Evolutionary conservation across 495 filamentous ascomycete genomes (phyloP), one percentile per base, ranked within the genome.

Genomic region (Annulohypoxylon stygium): DNA sequence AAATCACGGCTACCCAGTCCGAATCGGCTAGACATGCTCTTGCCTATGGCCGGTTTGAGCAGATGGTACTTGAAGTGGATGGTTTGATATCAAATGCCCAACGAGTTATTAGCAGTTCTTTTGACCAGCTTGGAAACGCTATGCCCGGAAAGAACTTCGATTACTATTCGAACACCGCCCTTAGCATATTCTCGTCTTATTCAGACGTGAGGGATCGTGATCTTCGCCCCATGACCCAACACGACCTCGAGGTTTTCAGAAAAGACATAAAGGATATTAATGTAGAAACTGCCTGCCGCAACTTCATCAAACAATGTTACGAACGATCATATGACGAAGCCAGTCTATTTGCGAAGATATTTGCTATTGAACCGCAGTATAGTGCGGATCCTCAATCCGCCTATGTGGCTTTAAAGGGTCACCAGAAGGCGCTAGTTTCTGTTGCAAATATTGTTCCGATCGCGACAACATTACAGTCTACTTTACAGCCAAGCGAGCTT

Each of bases 81-180:
- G 80, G 81, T 1, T 65, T 86, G 39, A 79, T 85, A 11, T 78
- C 81, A 1, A 86, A 86, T 72, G 67, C 83, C 26, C 85, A 85
- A 50, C 75, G 70, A n/a, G 80, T 83, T 25, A 73, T 83, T 12
- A 76, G 76, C 39, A 83, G 90, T 87, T 84, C 86, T 86, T 74
- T 92, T 89, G 80, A 91, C 86, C 78, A 93, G 85, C 80, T 81
- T 50, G 85, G 86, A 34, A 79, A 82, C 86, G 91, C 83, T 81
- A 89, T 43, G 79, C 86, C 68, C 83, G 87, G 61, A 77, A 78
- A 73, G 16, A 82, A 68, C 53, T 90, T 76, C 79, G 89, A 80
- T 79, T 87, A 79, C 67, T 94, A 82, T 83, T 92, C 71, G 74
- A 93, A 83, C 88, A 92, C 84, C 18, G 82, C 87, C 23, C 81